Percentiles rank a stretch among this genome's conserved stretches.
phyloP scores from a whole-genome alignment of 805 yeast genomes.

The Ogataea polymorpha region DNA sequence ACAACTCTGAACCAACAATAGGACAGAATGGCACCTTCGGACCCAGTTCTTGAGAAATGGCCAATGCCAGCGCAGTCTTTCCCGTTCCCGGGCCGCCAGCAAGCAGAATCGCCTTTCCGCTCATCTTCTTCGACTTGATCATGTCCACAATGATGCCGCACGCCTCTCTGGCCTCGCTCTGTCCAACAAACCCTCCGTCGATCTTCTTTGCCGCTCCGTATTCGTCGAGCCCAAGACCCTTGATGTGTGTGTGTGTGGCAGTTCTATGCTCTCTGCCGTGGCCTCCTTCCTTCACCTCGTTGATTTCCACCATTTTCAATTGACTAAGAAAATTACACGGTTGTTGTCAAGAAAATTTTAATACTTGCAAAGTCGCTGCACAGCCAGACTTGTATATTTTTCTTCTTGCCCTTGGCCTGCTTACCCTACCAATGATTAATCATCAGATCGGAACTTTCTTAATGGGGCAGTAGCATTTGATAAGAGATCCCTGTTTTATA shows the following conservation, averaged over 20 bases:
- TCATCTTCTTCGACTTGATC: conserved; percentile 91
- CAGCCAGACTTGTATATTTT: conserved; percentile 1
- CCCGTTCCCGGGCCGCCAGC: conserved; percentile 99
- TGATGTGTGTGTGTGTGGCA: conserved; percentile 97
- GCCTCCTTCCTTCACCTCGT: conserved; percentile 60
- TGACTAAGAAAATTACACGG: neutral
- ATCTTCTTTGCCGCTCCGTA: conserved; percentile 76
- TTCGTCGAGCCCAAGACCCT: conserved; percentile 96
- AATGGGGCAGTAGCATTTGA: neutral
- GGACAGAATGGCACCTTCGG: conserved; percentile 91
- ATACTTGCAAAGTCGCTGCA: neutral
- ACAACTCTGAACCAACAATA: conserved; percentile 91
- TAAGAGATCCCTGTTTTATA: too few species aligned
- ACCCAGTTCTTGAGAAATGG: conserved; percentile 70
- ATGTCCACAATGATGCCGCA: conserved; percentile 91
- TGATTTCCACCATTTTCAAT: conserved; percentile 64
- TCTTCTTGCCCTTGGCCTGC: neutral
- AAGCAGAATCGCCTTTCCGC: conserved; percentile 91
- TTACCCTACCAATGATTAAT: conserved; percentile 1
- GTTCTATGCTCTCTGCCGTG: conserved; percentile 30
- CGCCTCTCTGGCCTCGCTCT: conserved; percentile 89
- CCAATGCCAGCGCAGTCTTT: conserved; percentile 97
- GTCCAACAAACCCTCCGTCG: conserved; percentile 97
- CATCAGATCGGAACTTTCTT: conserved; percentile 1
- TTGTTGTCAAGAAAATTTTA: conserved; percentile 12